Percentiles rank a stretch among this genome's conserved stretches.
Evolutionary conservation across 2,329 filamentous ascomycete species (phyloP).

Genomic region (Penicillium sp.): DNA sequence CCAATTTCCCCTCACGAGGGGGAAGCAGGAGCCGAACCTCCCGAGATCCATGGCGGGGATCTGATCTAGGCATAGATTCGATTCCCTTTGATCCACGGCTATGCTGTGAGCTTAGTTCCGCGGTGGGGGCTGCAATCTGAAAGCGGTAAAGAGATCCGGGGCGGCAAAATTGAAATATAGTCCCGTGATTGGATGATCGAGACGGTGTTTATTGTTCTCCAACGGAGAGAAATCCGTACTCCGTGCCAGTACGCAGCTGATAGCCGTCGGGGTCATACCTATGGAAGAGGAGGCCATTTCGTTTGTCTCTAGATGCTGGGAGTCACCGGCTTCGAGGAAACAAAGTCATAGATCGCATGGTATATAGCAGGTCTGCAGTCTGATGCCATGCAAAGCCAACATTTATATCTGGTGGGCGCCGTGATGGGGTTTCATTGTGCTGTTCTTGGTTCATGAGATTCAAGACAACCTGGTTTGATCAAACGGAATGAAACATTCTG

Average conservation of each 20-base stretch:
- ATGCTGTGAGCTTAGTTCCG: background rate
- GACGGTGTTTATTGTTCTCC: background rate
- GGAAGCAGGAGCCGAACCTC: background rate
- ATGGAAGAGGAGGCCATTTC: background rate
- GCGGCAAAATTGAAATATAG: background rate
- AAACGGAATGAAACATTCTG: no score
- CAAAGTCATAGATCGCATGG: no score
- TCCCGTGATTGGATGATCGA: background rate
- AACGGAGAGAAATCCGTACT: constrained; percentile 3
- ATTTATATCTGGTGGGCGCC: background rate
- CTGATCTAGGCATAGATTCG: background rate
- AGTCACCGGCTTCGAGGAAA: no score
- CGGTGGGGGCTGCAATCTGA: constrained; percentile 5
- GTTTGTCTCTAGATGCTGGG: no score
- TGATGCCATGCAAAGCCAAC: background rate
- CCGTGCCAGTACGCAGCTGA: background rate
- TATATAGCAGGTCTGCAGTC: no score
- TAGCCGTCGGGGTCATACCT: background rate
- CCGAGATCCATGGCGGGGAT: background rate
- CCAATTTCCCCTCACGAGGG: constrained; percentile 16
- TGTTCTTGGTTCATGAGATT: background rate
- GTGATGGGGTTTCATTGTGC: background rate
- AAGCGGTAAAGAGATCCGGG: constrained; percentile 2
- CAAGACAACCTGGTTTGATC: background rate
- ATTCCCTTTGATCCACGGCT: background rate